Evolutionary conservation across 306 rosid genomes (phyloP), one percentile per base, ranked within the genome.

Genomic region (Ormosia emarginata): DNA sequence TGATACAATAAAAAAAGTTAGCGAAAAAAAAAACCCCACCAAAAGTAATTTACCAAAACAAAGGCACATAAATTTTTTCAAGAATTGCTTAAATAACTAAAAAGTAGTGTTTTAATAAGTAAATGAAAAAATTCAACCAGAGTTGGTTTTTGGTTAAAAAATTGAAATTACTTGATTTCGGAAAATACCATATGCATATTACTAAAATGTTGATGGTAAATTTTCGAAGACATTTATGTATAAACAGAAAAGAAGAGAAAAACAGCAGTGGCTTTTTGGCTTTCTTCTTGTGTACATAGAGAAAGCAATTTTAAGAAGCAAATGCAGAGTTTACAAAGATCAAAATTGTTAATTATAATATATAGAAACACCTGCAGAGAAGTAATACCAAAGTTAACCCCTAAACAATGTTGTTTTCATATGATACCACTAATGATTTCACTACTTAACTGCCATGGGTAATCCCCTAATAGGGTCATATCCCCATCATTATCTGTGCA

Each of bases 361-460:
- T 12, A 47, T 50, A 49, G 52, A 59, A 76, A 76, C 63, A 46
- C 12, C 11, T 41, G 65, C 64, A 47, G 52, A 53, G 49, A 75
- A 44, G 37, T 47, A 17, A 44, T 4, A 50, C 55, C 30, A 53
- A 78, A 55, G 71, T 24, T 18, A 59, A 12, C 10, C 7, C 9
- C 50, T 32, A 33, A 34, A 57, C 5, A 43, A 49, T 56, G 8
- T 15, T 43, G 76, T 57, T 59, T 83, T 62, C 59, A 40, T 56
- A 32, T 29, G 69, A 74, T 34, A 44, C 11, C 43, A 13, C n/a
- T 17, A 10, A 6, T 17, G 59, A 79, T 81, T 66, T 68, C 40
- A 32, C 30, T 67, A 79, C 92, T 86, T 77, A 88, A 92, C 97
- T 85, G 89, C 94, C 94, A 92, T 13, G 81, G 85, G 63, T 44